Evolutionary conservation across 768 basidiomycete species (phyloP).

Genomic region (Sutorius australiensis): DNA sequence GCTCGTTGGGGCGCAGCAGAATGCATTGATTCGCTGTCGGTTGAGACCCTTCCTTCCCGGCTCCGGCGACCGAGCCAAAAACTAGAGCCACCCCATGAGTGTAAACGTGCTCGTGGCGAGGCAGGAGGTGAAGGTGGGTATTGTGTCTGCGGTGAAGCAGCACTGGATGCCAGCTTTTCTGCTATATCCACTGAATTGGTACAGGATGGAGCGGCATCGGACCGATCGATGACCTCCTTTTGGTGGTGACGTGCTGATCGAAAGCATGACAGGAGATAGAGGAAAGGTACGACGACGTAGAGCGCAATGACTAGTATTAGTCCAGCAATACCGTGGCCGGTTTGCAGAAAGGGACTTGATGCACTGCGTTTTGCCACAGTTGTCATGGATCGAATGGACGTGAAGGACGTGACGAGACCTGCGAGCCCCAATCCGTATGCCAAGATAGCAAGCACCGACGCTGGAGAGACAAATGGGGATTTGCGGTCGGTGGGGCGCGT

Average conservation of each 20-base stretch:
- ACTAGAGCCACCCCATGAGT: constrained; percentile 38
- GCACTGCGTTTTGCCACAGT: constrained; percentile 31
- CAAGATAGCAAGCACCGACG: constrained; percentile 38
- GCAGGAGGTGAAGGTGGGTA: constrained; percentile 31
- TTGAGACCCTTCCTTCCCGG: constrained; percentile 36
- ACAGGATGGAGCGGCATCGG: constrained; percentile 28
- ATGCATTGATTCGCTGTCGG: constrained; percentile 36
- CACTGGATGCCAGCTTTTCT: constrained; percentile 37
- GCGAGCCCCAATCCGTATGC: constrained; percentile 60
- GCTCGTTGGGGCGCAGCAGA: constrained; percentile 35
- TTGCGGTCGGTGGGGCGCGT: constrained; percentile 20
- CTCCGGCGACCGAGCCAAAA: constrained; percentile 36
- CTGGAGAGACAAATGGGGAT: constrained; percentile 33
- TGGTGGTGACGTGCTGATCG: constrained; percentile 9
- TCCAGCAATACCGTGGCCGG: constrained; percentile 62
- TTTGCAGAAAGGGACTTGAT: constrained; percentile 41
- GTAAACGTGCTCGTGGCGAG: constrained; percentile 31
- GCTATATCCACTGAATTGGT: constrained; percentile 38
- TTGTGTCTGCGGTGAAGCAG: constrained; percentile 29
- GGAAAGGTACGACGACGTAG: constrained; percentile 49
- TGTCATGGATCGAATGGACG: constrained; percentile 40
- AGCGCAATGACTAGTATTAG: constrained; percentile 60
- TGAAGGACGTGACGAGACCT: constrained; percentile 62
- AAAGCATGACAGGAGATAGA: constrained; percentile 32
- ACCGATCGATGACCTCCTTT: constrained; percentile 21